phyloP scores from a whole-genome alignment of 139 green algal genomes.

The Tetratostichococcus sp. region DNA sequence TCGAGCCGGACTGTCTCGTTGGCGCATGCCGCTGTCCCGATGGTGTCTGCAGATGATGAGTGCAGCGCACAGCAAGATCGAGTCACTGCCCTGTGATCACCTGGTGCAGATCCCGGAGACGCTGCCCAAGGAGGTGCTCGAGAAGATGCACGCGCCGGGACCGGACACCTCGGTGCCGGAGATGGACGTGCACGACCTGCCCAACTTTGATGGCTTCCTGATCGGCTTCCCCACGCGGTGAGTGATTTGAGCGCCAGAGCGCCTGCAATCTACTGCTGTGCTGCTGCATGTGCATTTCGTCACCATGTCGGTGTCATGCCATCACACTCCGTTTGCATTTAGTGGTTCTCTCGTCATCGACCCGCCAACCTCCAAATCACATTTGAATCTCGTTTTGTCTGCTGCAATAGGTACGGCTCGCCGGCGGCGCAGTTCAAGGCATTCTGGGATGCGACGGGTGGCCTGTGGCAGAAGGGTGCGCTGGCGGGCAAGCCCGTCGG shows the following conservation, averaged over 20 bases:
- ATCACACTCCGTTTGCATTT: not conserved
- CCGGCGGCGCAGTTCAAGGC: constrained; percentile 41
- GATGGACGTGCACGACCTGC: constrained; percentile 40
- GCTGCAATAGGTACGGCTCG: constrained; percentile 19
- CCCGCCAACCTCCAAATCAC: too few species aligned
- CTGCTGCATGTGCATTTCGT: not conserved
- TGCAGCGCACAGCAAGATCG: not conserved
- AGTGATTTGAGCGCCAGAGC: not conserved
- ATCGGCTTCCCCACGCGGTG: constrained; percentile 77
- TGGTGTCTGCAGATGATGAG: not conserved
- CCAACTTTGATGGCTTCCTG: constrained; percentile 64
- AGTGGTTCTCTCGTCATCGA: too few species aligned
- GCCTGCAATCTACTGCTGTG: not conserved
- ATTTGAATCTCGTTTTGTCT: not conserved
- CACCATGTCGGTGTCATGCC: not conserved
- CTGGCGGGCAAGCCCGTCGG: constrained; percentile 65
- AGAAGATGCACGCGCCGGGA: constrained; percentile 69
- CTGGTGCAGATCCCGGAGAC: constrained; percentile 63
- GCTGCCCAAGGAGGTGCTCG: constrained; percentile 55
- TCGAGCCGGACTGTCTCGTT: not conserved
- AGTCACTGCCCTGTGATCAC: not conserved
- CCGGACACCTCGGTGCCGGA: constrained; percentile 60
- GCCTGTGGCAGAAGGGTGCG: constrained; percentile 49
- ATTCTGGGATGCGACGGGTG: constrained; percentile 71
- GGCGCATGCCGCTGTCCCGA: not conserved